These are phyloP conservation scores for Suhomyces bribrorum DNA, from an alignment of 1,139 yeast species.

Conservation along the genomic window DNA sequence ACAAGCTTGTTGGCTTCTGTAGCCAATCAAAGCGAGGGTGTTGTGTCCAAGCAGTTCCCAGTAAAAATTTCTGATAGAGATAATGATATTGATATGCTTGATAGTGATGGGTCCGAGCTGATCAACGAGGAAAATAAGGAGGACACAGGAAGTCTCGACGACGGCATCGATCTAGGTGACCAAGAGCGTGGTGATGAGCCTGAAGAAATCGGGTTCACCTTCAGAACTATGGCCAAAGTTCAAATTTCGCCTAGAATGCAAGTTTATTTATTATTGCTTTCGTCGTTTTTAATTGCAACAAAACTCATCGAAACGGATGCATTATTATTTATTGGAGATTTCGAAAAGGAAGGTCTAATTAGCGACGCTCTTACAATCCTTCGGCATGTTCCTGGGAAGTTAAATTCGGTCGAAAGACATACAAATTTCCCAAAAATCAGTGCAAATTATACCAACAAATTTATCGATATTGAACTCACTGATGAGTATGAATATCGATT, in stretches of 20 bases:
- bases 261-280: constrained; percentile 39
- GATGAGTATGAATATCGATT: constrained; percentile 30
- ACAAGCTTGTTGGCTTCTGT: constrained; percentile 64
- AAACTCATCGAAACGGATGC: constrained; percentile 49
- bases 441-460: constrained; percentile 24
- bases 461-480: constrained; percentile 35
- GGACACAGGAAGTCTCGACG: background rate
- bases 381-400: constrained; percentile 10
- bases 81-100: constrained; percentile 17
- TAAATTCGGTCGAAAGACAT: background rate
- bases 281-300: constrained; percentile 54
- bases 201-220: constrained; percentile 5
- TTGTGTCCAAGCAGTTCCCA: constrained; percentile 21
- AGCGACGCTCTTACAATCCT: constrained; percentile 41
- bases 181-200: constrained; percentile 15
- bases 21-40: constrained; percentile 57
- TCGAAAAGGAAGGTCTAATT: constrained; percentile 74
- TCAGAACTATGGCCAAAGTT: constrained; percentile 2
- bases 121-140: constrained; percentile 9
- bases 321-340: constrained; percentile 42
- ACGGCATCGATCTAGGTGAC: constrained; percentile 16
- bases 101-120: constrained; percentile 13
- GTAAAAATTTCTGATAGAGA: constrained; percentile 5
- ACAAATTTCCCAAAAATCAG: constrained; percentile 3
- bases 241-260: constrained; percentile 9